Conservation (phyloP, 805 yeast genomes). For the Nadsonia fulvescens region DNA sequence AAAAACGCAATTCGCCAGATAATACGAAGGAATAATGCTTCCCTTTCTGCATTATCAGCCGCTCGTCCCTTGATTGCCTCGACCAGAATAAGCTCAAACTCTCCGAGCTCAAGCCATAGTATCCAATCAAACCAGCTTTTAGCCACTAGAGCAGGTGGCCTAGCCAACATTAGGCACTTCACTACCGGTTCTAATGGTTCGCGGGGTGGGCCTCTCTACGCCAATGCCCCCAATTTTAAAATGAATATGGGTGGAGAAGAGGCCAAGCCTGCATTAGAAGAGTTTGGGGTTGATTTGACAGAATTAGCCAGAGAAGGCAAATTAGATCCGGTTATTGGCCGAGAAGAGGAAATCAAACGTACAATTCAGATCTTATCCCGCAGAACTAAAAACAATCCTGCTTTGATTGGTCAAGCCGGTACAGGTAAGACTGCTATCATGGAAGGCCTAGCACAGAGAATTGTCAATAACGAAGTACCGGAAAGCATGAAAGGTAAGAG, state of each 20-base stretch:
- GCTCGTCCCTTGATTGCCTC: no score
- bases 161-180: no score
- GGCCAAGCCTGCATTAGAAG: conserved; percentile 53
- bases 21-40: no score
- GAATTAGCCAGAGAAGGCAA: conserved; percentile 76
- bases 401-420: conserved; percentile 89
- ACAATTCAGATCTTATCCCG: conserved; percentile 85
- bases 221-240: conserved; percentile 1
- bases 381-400: conserved; percentile 90
- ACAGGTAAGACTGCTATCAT: conserved; percentile 95
- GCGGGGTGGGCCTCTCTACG: no score
- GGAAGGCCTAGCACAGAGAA: conserved; percentile 93
- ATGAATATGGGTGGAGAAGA: conserved; percentile 5
- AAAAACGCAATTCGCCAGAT: no score
- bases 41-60: no score
- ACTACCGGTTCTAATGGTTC: no score
- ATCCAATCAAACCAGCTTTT: no score
- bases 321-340: conserved; percentile 89
- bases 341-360: conserved; percentile 87
- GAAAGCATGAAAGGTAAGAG: conserved; percentile 79
- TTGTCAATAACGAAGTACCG: conserved; percentile 82
- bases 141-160: no score
- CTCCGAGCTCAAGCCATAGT: no score
- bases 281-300: conserved; percentile 74
- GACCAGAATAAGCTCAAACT: no score